phyloP scores from a whole-genome alignment of 495 filamentous ascomycete species.

The Aspergillus ellipticus region DNA sequence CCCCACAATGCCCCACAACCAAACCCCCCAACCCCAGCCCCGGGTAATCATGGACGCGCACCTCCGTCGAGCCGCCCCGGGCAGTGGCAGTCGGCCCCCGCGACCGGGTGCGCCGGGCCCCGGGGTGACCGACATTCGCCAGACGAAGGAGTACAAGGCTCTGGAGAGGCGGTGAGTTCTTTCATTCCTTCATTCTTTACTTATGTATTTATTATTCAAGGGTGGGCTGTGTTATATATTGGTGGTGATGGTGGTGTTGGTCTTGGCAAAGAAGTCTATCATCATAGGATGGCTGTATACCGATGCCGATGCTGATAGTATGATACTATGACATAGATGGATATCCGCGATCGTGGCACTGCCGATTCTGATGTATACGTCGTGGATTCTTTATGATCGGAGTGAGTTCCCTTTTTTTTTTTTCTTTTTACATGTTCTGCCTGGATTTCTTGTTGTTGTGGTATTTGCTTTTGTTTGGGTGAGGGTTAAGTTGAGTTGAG shows the following conservation, averaged over 20 bases:
- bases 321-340: conserved; percentile 25
- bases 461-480: neutral
- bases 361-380: conserved; percentile 30
- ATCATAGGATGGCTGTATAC: no score
- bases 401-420: conserved; percentile 17
- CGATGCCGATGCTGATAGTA: neutral
- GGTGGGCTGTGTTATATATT: neutral
- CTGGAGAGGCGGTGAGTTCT: conserved; percentile 22
- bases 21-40: conserved; percentile 13
- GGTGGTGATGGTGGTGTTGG: neutral
- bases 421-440: no score
- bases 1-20: neutral
- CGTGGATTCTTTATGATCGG: conserved; percentile 27
- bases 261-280: no score
- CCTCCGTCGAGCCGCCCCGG: neutral
- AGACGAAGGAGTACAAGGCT: conserved; percentile 31
- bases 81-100: neutral
- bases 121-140: conserved; percentile 21
- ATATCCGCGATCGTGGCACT: conserved; percentile 30
- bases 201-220: neutral
- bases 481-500: neutral
- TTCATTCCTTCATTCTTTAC: neutral
- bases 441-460: no score
- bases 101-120: neutral
- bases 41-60: conserved; percentile 14